Percentiles rank a stretch among this genome's conserved stretches.
These are phyloP conservation scores for Glycyrrhiza uralensis DNA, from an alignment of 306 rosid species.

Conservation along the genomic window DNA sequence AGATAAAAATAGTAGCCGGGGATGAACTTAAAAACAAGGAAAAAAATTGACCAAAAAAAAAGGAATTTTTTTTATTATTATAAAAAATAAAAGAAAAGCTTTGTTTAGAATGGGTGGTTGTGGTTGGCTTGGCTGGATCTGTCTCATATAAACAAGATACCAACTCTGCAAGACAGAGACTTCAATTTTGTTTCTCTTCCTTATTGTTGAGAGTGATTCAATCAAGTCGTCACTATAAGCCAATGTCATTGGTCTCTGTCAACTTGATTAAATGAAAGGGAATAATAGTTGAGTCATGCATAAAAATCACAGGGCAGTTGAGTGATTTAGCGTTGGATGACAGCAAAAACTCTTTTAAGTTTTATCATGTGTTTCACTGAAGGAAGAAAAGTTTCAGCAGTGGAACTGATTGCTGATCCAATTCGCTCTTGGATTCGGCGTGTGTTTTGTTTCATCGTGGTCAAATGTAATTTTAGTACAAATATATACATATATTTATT, in stretches of 20 bases:
- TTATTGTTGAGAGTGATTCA: not conserved
- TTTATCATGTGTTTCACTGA: not conserved
- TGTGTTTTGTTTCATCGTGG: too few species aligned
- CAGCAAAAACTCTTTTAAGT: not conserved
- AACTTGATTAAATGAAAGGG: not conserved
- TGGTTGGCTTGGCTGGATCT: not conserved
- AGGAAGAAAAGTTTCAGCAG: not conserved
- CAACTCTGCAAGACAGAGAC: not conserved
- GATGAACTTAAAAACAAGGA: too few species aligned
- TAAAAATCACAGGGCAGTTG: too few species aligned
- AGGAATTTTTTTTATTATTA: too few species aligned
- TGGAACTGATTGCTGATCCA: too few species aligned
- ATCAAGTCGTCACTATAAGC: not conserved
- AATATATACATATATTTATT: too few species aligned
- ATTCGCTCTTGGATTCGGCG: too few species aligned
- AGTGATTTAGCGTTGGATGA: conserved; percentile 4
- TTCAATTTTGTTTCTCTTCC: not conserved
- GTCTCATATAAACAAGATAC: not conserved
- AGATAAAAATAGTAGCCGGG: not conserved
- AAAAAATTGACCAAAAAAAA: too few species aligned
- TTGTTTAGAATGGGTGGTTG: conserved; percentile 13
- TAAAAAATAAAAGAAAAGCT: not conserved
- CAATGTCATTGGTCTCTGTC: not conserved
- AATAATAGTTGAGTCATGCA: conserved; percentile 4
- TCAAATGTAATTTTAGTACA: too few species aligned